Base-by-base conservation (phyloP, 495 filamentous ascomycete genomes). In the Penicillium subrubescens region DNA sequence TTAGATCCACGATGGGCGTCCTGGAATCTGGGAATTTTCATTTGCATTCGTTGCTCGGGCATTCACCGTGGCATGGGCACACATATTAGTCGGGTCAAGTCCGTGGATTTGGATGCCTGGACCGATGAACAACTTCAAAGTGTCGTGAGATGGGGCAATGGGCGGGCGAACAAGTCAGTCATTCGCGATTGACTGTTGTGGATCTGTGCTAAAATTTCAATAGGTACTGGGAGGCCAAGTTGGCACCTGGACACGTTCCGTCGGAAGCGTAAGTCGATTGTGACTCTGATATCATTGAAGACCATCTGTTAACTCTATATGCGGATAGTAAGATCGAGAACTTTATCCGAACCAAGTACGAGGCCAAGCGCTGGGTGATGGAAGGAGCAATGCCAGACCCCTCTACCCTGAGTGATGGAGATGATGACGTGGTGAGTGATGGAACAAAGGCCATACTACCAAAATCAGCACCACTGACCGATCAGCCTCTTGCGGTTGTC, bases 61-160 rank as follows among this genome's bases (percentile, higher is more conserved):
- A 97, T 99, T 71, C 95, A 99, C 79, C 90, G 95, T 69, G 93
- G 94, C 50, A 97, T 99, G 93, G 95, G 95, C 71, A 98, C 95
- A 50, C 95, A 99, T 80, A 97, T 99, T 73, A 97, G 92, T 75
- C 86, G 92, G 75, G 96, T 99, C 72, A 98, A 98, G 75, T 97
- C 93, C 4, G 95, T 99, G 64, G 96, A 99, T 75, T 84, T 99
- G 37, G 95, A 99, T 78, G 87, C 93, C 8, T 99, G 95, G 95
- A 98, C 94, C 61, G 95, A 99, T 78, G 96, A 98, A 77, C 96
- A 98, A 81, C 77, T 97, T 61, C 89, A 94, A 71, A 97, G 90
- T 73, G 88, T 99, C 57, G 67, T 98, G 59, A 90, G 83, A 78
- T 99, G 95, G 96, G 95, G 95, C 53, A 99, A 99, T 81, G 83